A percentile compares a stretch with the other conserved stretches of the same genome.
phyloP scores from a whole-genome alignment of 1,139 yeast species.

The Groenewaldozyma auringiensis region DNA sequence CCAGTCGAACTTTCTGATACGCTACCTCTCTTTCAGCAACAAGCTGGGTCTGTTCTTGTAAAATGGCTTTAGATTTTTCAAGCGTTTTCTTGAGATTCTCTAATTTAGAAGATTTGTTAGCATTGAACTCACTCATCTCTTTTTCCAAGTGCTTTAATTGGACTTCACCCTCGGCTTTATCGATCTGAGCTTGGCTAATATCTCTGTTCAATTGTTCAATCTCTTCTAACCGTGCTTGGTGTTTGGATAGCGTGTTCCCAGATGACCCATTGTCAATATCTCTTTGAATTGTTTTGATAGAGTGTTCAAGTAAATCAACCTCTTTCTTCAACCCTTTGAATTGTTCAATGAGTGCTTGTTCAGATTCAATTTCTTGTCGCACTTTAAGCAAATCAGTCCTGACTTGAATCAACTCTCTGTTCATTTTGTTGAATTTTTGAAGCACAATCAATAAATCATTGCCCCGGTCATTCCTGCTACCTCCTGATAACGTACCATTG shows the following conservation, averaged over 20 bases:
- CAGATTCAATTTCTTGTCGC: slow-evolving; percentile 38
- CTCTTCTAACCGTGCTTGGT: slow-evolving; percentile 43
- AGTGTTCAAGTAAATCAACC: slow-evolving; percentile 59
- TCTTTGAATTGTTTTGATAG: slow-evolving; percentile 52
- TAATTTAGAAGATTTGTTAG: slow-evolving; percentile 74
- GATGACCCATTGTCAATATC: slow-evolving; percentile 58
- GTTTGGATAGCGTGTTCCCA: slow-evolving; percentile 43
- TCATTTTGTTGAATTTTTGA: slow-evolving; percentile 57
- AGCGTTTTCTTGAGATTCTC: slow-evolving; percentile 46
- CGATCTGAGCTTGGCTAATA: slow-evolving; percentile 29
- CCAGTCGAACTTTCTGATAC: slow-evolving; percentile 62
- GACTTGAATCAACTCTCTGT: slow-evolving; percentile 35
- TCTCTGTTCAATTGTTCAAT: slow-evolving; percentile 39
- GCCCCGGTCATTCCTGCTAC: slow-evolving; percentile 50
- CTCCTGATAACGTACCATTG: slow-evolving; percentile 92
- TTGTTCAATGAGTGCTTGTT: slow-evolving; percentile 41
- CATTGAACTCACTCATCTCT: slow-evolving; percentile 76
- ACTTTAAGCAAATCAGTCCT: slow-evolving; percentile 38
- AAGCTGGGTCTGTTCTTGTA: slow-evolving; percentile 34
- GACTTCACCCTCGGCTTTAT: slow-evolving; percentile 33
- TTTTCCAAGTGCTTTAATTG: slow-evolving; percentile 48
- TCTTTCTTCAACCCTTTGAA: slow-evolving; percentile 60
- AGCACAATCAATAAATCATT: slow-evolving; percentile 56
- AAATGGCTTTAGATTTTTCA: slow-evolving; percentile 15
- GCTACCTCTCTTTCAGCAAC: slow-evolving; percentile 43